A percentile compares a stretch with the other conserved stretches of the same genome.
Conservation (phyloP, 2,329 filamentous ascomycete genomes). For the Phyllachora maydis region DNA sequence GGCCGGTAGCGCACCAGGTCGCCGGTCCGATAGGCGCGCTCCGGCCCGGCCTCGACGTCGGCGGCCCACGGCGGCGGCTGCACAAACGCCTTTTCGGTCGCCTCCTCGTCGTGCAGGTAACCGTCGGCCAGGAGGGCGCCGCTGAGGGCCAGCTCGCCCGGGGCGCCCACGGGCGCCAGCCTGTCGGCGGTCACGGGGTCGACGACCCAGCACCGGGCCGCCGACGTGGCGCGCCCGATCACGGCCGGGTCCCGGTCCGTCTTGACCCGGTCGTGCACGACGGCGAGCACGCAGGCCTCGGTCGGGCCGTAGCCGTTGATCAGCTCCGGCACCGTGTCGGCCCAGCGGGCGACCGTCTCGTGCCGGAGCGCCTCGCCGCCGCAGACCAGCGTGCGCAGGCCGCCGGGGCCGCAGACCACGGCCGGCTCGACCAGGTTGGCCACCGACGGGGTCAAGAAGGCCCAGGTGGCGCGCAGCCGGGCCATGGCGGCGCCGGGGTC, state of each 20-base stretch:
- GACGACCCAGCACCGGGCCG: conserved; percentile 24
- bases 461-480: conserved; percentile 4
- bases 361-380: conserved; percentile 10
- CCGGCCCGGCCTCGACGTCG: conserved; percentile 6
- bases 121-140: conserved; percentile 21
- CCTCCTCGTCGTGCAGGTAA: conserved; percentile 23
- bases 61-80: conserved; percentile 1
- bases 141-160: conserved; percentile 22
- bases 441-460: conserved; percentile 8
- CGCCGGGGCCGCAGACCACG: conserved; percentile 5
- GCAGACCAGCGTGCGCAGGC: conserved; percentile 8
- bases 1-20: conserved; percentile 24
- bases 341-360: neutral
- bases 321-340: neutral
- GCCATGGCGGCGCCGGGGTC: conserved; percentile 10
- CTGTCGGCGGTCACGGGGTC: conserved; percentile 22
- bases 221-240: conserved; percentile 25
- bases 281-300: conserved; percentile 3
- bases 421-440: conserved; percentile 4
- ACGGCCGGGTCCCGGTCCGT: conserved; percentile 8
- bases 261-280: conserved; percentile 9
- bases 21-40: conserved; percentile 16
- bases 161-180: conserved; percentile 20
- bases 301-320: conserved; percentile 2
- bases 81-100: conserved; percentile 28